These are phyloP conservation scores for Clohesyomyces aquaticus DNA, from an alignment of 495 filamentous ascomycete genomes.

Conservation along the genomic window DNA sequence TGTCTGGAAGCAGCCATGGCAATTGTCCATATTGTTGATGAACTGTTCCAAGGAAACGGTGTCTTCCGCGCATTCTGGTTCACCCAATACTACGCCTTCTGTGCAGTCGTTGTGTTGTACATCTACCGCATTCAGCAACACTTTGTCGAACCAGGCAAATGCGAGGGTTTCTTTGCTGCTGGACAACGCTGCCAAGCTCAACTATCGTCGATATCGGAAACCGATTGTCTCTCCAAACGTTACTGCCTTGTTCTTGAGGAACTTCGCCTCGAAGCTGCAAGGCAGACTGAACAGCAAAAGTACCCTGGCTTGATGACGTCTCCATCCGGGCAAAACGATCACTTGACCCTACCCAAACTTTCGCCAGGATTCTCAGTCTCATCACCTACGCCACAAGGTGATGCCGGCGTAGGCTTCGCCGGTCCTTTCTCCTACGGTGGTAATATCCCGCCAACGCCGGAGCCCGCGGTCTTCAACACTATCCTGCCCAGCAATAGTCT, in stretches of 20 bases:
- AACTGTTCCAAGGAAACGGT: conserved; percentile 15
- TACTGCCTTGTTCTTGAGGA: conserved; percentile 34
- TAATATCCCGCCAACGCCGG: conserved; percentile 26
- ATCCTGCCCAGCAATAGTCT: conserved; percentile 17
- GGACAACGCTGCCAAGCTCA: conserved; percentile 27
- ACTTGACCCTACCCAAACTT: neutral
- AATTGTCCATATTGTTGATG: conserved; percentile 27
- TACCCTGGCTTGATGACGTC: neutral
- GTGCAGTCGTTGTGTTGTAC: conserved; percentile 32
- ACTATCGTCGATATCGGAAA: conserved; percentile 12
- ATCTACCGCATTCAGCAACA: conserved; percentile 31
- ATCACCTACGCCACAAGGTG: conserved; percentile 21
- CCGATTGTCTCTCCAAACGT: conserved; percentile 22
- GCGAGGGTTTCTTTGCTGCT: conserved; percentile 27
- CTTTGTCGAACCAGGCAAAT: conserved; percentile 21
- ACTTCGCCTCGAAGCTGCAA: conserved; percentile 20
- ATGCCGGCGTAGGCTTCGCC: conserved; percentile 8
- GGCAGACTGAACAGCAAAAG: conserved; percentile 15
- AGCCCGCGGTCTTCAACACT: conserved; percentile 18
- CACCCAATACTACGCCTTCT: conserved; percentile 33
- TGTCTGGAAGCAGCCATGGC: conserved; percentile 29
- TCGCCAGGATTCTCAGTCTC: neutral
- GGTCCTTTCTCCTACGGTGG: neutral
- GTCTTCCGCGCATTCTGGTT: conserved; percentile 35
- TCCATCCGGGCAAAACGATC: neutral